Base-by-base conservation (phyloP, 768 basidiomycete genomes). In the Dioszegia hungarica region DNA sequence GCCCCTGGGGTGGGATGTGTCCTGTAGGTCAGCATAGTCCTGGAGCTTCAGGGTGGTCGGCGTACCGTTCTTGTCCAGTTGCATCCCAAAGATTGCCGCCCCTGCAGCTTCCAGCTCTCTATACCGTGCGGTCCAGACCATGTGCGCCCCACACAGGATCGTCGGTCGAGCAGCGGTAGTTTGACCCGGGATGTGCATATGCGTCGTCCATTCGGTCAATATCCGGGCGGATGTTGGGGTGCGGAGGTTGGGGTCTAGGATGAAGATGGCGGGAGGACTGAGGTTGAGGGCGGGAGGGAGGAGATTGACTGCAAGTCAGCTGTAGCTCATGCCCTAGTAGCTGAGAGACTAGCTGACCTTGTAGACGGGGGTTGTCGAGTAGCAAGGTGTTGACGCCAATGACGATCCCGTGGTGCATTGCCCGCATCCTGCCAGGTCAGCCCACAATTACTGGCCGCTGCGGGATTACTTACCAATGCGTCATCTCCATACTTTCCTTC, bases 321-420 rank as follows among this genome's bases (percentile, higher is more conserved):
- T 56, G 10, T 9, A 1, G 20, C 3, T 28, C 44, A 17, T 5
- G 2, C 17, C 22, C 10, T n/a, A 43, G 25, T 19, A n/a, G 28
- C 19, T 33, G 20, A 15, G 24, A n/a, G n/a, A n/a, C n/a, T n/a
- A n/a, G 25, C 45, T 15, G 12, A 57, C 56, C 24, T 22, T 89
- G 93, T 84, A 99, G 80, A 68, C 95, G 88, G 3, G 94, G 94
- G 72, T 99, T 82, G 68, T 99, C 94, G 59, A 90, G 89, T 41
- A 90, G 77, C 20, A 89, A 85, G 0, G 94, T 98, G 8, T 88
- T 89, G 34, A 92, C 83, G 2, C 94, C 94, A 40, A 99, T 81
- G 14, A 99, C 78, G 58, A 99, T 97, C 9, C 82, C 91, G 67
- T 95, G 90, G 76, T 98, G 94, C 81, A 90, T 83, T 0, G 89